A percentile compares a stretch with the other conserved stretches of the same genome.
These are phyloP conservation scores for Thraustotheca clavata DNA, from an alignment of 352 stramenopile species.

Conservation along the genomic window DNA sequence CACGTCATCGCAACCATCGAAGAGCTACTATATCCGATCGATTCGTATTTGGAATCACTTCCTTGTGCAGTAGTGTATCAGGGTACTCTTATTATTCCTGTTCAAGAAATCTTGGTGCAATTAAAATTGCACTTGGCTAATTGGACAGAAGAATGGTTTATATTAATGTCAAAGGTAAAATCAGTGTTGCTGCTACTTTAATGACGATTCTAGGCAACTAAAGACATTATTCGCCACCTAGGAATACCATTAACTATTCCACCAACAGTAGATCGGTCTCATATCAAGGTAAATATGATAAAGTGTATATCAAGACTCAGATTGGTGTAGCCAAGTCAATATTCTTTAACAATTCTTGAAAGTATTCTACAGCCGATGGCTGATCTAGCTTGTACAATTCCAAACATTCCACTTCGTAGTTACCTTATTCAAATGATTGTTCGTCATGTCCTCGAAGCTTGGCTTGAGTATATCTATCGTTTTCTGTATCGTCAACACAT, in stretches of 20 bases:
- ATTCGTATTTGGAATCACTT: background rate
- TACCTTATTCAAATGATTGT: background rate
- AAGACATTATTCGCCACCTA: background rate
- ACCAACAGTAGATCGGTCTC: background rate
- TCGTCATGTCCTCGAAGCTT: background rate
- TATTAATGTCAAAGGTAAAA: background rate
- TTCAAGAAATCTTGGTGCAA: conserved; percentile 6
- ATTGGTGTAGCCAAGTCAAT: background rate
- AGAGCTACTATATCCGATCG: background rate
- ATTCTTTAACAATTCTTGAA: background rate
- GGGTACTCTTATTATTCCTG: background rate
- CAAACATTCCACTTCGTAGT: background rate
- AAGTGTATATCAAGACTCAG: background rate
- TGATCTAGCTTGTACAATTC: background rate
- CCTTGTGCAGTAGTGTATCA: background rate
- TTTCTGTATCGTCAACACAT: background rate
- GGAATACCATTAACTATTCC: background rate
- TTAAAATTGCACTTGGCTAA: conserved; percentile 13
- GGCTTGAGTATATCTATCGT: background rate
- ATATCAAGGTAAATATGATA: background rate
- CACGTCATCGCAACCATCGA: background rate
- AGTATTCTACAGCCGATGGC: background rate
- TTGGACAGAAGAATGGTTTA: background rate
- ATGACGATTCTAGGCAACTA: background rate
- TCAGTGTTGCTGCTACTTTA: background rate